Base-by-base conservation (phyloP, 305 asterid species). In the Fraxinus angustifolia region DNA sequence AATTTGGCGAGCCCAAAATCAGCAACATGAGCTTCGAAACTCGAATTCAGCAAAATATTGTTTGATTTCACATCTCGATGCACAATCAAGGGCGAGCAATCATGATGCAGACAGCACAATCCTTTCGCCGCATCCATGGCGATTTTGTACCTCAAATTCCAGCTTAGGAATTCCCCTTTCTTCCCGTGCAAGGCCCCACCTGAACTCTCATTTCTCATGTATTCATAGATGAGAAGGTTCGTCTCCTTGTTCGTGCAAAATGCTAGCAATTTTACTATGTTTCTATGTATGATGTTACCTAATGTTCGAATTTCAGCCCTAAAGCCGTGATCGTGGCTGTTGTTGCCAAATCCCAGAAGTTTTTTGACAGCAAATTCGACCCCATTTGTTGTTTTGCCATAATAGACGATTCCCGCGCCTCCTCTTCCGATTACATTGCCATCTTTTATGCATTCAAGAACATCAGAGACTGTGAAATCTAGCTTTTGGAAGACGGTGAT, bases 1-100 rank as follows among this genome's bases (percentile, higher is more conserved):
- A 89, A 96, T 85, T 93, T 96, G 2, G 99, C 99, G 83, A 96
- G 78, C 40, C 99, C 99, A 40, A 96, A 96, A 87, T 96, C 99
- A 0, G 99, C 99, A 21, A 96, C 99, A 48, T 92, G 98, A 60
- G 99, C 99, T 84, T 96, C 99, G 19, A 89, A 92, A 65, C 82
- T 87, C 12, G 98, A 91, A 80, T 91, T 84, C 85, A 96, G 72
- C 83, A 96, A 70, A 62, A 96, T 96, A 48, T 96, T 96, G 83
- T 96, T 96, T 28, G 98, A 92, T 84, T 96, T 96, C 6, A 96
- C 99, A 26, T 96, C 99, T 30, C 99, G 82, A 33, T 96, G 99
- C 26, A 96, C 91, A 45, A 96, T 96, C 93, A 96, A 77, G 0
- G 99, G 98, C 53, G 93, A 89, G 85, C 99, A 96, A 79, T 96